phyloP scores from a whole-genome alignment of 23 red algal genomes.

The Gracilariopsis chorda region DNA sequence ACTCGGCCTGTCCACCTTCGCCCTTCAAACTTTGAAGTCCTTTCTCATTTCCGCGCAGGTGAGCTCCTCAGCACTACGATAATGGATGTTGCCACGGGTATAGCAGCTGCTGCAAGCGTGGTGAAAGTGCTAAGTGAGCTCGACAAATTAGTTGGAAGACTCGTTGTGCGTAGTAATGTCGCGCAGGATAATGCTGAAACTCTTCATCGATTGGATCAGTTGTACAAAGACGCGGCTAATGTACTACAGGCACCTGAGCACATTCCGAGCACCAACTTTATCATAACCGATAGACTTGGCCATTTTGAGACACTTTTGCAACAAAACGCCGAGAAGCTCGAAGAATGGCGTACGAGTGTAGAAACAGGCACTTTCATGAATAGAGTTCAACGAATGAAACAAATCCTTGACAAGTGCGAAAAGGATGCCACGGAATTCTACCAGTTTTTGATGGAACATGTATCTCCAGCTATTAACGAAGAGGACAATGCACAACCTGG shows the following conservation, averaged over 20 bases:
- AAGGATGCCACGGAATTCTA: background rate
- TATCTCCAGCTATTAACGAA: background rate
- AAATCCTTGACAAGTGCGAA: slow-evolving; percentile 14
- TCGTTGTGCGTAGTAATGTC: background rate
- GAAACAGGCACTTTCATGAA: background rate
- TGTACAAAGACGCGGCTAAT: background rate
- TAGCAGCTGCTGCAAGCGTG: too few species aligned
- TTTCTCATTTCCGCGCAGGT: too few species aligned
- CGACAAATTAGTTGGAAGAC: background rate
- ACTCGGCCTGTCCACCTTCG: too few species aligned
- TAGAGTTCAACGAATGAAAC: background rate
- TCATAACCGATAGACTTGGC: background rate
- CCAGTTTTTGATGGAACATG: background rate
- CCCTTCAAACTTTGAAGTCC: too few species aligned
- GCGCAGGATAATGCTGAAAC: background rate
- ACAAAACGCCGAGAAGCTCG: background rate
- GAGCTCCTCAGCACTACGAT: too few species aligned
- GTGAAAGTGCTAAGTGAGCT: background rate
- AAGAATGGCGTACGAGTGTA: background rate
- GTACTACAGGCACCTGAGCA: background rate
- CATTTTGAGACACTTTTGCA: background rate
- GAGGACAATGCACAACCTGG: background rate
- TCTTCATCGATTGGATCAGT: background rate
- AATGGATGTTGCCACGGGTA: too few species aligned
- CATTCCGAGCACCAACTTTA: background rate